These are phyloP conservation scores for Aquilaria agallochum DNA, from an alignment of 441 rosid genomes.

Conservation along the genomic window DNA sequence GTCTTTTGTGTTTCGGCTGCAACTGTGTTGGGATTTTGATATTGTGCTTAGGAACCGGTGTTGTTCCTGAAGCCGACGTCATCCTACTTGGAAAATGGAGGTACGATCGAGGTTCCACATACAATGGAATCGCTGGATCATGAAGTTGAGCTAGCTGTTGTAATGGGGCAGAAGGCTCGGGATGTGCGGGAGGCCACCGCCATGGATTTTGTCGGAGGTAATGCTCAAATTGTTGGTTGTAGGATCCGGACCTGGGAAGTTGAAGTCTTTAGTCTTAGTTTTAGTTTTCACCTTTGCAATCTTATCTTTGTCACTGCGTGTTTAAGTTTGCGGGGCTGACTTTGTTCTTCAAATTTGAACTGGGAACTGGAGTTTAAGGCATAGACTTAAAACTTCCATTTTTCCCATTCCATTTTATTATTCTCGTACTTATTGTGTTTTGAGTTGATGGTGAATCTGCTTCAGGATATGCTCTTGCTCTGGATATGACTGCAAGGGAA, in stretches of 20 bases:
- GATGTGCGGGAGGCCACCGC: constrained; percentile 72
- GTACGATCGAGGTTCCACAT: constrained; percentile 86
- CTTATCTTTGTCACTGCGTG: too few relatives aligned
- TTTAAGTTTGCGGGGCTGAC: not conserved
- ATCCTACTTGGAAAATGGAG: constrained; percentile 78
- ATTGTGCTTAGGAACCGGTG: constrained; percentile 61
- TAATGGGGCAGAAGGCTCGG: constrained; percentile 71
- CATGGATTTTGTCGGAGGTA: constrained; percentile 84
- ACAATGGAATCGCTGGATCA: constrained; percentile 67
- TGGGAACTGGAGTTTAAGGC: too few relatives aligned
- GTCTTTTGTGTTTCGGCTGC: not conserved
- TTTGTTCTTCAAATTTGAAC: not conserved
- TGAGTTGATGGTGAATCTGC: not conserved
- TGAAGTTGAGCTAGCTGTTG: constrained; percentile 94
- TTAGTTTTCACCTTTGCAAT: too few relatives aligned
- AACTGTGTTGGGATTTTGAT: not conserved
- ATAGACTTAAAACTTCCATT: too few relatives aligned
- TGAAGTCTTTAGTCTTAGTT: not conserved
- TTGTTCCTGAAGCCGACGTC: constrained; percentile 94
- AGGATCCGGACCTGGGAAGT: not conserved
- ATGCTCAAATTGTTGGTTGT: not conserved
- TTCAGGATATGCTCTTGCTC: constrained; percentile 87
- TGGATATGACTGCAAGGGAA: constrained; percentile 97
- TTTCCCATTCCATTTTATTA: not conserved
- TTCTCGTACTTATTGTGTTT: constrained; percentile 7